Conservation (phyloP, 371 early-diverging fungal species). For the Zychaea mexicana region DNA sequence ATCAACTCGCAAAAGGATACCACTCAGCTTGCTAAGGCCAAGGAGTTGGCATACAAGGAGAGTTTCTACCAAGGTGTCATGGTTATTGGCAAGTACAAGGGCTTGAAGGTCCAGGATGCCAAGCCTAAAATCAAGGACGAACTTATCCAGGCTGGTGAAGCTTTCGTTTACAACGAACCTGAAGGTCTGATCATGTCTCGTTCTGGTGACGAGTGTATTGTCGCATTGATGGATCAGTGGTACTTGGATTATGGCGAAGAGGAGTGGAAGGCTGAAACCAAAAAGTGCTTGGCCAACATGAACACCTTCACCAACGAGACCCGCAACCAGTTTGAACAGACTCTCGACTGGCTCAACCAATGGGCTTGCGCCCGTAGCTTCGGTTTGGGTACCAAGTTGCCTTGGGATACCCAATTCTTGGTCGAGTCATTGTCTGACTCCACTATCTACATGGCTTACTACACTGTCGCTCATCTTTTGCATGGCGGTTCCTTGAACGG, state of each 20-base stretch:
- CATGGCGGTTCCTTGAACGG: conserved; percentile 92
- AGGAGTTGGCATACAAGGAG: conserved; percentile 97
- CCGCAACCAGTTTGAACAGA: conserved; percentile 85
- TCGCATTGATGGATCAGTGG: conserved; percentile 99
- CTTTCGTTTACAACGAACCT: conserved; percentile 96
- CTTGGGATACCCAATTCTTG: conserved; percentile 97
- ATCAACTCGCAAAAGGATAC: conserved; percentile 96
- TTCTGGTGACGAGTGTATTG: conserved; percentile 98
- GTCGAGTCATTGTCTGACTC: conserved; percentile 99
- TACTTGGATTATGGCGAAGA: conserved; percentile 98
- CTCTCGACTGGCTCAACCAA: conserved; percentile 96
- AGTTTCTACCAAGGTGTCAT: conserved; percentile 95
- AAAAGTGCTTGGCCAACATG: conserved; percentile 84
- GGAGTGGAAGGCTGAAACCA: conserved; percentile 85
- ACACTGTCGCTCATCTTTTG: conserved; percentile 96
- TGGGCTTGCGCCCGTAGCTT: conserved; percentile 99
- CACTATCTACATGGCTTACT: conserved; percentile 99
- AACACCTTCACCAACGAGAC: conserved; percentile 88
- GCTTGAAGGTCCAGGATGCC: conserved; percentile 90
- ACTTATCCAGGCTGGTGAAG: conserved; percentile 74
- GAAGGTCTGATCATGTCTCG: conserved; percentile 95
- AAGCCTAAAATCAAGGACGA: conserved; percentile 82
- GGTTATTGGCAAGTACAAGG: conserved; percentile 81
- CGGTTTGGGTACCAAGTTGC: conserved; percentile 97
- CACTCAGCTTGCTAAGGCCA: conserved; percentile 88